These are phyloP conservation scores for Aegilops longissima DNA, from an alignment of 176 grass and related monocot species.

Conservation along the genomic window DNA sequence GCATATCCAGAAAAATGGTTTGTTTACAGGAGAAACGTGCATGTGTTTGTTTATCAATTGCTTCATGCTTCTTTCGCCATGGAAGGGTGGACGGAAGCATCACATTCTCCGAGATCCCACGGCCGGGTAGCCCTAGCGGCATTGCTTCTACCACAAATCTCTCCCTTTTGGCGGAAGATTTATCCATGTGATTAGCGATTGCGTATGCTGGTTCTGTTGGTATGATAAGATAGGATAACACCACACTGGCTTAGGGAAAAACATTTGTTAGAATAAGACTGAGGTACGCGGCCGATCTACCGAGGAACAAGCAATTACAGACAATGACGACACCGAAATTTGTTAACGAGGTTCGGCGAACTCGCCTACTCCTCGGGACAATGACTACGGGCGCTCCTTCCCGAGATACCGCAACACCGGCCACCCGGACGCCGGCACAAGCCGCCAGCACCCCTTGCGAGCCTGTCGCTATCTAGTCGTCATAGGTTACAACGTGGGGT, in stretches of 20 bases:
- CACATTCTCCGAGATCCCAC: constrained; percentile 59
- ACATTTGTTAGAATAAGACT: no score
- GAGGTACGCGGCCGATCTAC: no score
- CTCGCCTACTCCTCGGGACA: no score
- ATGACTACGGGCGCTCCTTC: no score
- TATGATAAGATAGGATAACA: constrained; percentile 36
- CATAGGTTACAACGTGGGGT: no score
- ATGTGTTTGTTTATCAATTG: background rate
- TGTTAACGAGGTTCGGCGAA: no score
- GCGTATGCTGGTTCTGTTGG: constrained; percentile 18
- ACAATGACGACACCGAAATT: no score
- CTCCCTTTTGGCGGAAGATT: constrained; percentile 33
- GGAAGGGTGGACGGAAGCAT: constrained; percentile 15
- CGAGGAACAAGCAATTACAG: no score
- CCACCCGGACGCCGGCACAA: no score
- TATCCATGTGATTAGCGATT: constrained; percentile 46
- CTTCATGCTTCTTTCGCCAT: background rate
- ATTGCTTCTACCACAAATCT: background rate
- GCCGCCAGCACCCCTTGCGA: no score
- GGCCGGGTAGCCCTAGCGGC: constrained; percentile 19
- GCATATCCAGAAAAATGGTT: background rate
- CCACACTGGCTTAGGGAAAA: background rate
- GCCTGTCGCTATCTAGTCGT: no score
- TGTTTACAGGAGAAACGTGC: background rate
- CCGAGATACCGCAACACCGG: no score